Evolutionary conservation across 371 early-diverging fungal species (phyloP).

Genomic region (Mucor lusitanicus): DNA sequence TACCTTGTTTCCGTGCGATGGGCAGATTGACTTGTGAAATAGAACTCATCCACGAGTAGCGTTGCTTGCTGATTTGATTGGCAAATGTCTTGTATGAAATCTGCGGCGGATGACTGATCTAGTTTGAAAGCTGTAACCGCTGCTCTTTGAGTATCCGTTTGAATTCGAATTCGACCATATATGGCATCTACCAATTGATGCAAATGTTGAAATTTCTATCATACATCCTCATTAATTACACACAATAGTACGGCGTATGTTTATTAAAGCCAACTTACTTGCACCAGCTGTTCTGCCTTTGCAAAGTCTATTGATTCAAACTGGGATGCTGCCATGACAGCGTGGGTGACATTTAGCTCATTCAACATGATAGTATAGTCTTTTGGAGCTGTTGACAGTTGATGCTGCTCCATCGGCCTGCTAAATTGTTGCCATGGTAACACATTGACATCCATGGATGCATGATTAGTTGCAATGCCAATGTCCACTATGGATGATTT

Average conservation of each 20-base stretch:
- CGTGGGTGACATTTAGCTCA: constrained; percentile 5
- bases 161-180: constrained; percentile 13
- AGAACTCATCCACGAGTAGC: constrained; percentile 14
- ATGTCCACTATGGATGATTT: not conserved
- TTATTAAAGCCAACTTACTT: not conserved
- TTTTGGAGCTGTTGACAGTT: not conserved
- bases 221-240: not conserved
- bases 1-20: not conserved
- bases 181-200: not conserved
- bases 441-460: not conserved
- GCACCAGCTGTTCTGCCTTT: constrained; percentile 2
- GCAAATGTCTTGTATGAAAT: not conserved
- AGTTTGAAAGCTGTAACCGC: constrained; percentile 9
- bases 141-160: constrained; percentile 13
- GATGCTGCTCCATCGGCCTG: not conserved
- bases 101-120: not conserved
- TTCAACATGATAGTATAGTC: constrained; percentile 10
- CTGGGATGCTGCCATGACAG: not conserved
- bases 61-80: not conserved
- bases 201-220: constrained; percentile 3
- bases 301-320: constrained; percentile 8
- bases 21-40: constrained; percentile 12
- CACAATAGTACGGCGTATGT: no score
- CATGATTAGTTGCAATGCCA: not conserved
- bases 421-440: constrained; percentile 16